Evolutionary conservation across 2,329 filamentous ascomycete species (phyloP).

Genomic region (Diplodia corticola): DNA sequence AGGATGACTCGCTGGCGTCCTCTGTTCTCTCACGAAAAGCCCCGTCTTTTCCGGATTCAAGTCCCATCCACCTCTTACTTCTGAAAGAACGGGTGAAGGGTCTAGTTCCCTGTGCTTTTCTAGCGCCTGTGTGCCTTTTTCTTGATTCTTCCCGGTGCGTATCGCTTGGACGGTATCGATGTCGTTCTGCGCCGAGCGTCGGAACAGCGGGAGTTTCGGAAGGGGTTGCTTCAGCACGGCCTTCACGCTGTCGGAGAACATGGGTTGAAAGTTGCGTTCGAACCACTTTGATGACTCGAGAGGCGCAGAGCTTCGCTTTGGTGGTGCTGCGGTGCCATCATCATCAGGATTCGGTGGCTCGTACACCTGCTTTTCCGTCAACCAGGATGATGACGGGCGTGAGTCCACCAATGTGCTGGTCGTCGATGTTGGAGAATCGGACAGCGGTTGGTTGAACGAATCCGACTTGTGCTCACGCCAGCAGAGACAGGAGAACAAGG

Average conservation of each 20-base stretch:
- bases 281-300: neutral
- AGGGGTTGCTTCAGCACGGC: neutral
- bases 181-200: neutral
- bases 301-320: neutral
- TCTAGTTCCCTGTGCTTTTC: neutral
- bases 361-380: neutral
- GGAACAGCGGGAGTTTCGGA: neutral
- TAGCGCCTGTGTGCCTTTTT: neutral
- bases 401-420: neutral
- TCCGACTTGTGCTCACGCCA: conserved; percentile 1
- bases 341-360: neutral
- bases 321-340: neutral
- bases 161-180: neutral
- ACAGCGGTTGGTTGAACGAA: neutral
- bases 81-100: neutral
- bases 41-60: neutral
- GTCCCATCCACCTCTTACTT: neutral
- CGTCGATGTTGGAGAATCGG: neutral
- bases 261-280: neutral
- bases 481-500: neutral
- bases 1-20: neutral
- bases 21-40: neutral
- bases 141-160: neutral
- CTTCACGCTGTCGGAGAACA: neutral
- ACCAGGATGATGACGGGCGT: neutral